Percentiles rank a stretch among this genome's conserved stretches.
Conservation (phyloP, 1,284 basidiomycete species). For the Puccinia novopanici region DNA sequence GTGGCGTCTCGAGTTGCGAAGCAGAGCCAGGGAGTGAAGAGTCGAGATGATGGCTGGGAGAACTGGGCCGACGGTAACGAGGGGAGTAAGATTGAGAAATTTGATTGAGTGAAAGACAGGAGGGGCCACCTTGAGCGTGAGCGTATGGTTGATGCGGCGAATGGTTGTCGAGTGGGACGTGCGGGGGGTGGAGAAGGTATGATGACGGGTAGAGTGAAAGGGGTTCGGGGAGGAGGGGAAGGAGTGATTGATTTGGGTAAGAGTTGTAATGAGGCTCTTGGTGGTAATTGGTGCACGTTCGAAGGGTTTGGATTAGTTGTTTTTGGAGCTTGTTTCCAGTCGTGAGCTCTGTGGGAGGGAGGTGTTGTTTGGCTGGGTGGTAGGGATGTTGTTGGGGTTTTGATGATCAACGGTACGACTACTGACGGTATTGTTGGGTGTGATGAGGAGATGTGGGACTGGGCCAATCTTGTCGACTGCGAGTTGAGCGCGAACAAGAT, state of each 20-base stretch:
- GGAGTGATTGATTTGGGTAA: neutral
- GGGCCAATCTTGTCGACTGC: conserved; percentile 28
- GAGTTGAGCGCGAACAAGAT: neutral
- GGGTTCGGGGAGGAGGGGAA: neutral
- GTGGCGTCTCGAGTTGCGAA: neutral
- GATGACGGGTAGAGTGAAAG: neutral
- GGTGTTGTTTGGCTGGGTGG: neutral
- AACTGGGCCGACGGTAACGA: neutral
- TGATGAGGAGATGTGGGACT: neutral
- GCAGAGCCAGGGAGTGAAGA: neutral
- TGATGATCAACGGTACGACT: too few species aligned
- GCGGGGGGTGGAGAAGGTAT: neutral
- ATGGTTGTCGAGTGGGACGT: too few species aligned
- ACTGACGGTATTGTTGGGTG: neutral
- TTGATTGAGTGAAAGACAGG: neutral
- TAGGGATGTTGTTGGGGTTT: neutral
- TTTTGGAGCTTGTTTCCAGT: neutral
- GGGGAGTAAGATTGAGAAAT: neutral
- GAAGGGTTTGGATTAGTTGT: neutral
- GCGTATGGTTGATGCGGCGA: neutral
- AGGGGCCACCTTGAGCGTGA: neutral
- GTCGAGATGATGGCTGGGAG: neutral
- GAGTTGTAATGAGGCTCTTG: neutral
- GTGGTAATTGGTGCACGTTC: neutral
- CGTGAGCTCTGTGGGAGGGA: neutral